These are phyloP conservation scores for Prillingera fragicola DNA, from an alignment of 1,284 basidiomycete genomes.

Conservation along the genomic window DNA sequence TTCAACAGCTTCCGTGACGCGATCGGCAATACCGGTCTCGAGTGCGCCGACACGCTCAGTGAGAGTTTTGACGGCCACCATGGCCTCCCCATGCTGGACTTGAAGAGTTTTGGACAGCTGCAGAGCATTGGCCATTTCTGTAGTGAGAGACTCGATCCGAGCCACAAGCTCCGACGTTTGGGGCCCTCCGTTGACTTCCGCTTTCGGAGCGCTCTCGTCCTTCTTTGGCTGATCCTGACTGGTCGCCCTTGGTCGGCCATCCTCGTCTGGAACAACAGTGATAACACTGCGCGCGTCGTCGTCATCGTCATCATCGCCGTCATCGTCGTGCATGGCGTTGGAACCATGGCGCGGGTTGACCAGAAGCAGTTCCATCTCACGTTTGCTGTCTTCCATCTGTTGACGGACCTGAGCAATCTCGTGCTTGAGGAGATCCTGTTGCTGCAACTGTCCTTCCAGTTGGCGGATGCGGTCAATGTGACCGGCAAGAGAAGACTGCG, in stretches of 20 bases:
- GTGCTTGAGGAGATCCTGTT: slow-evolving; percentile 77
- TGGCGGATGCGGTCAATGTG: slow-evolving; percentile 82
- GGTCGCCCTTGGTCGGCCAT: slow-evolving; percentile 40
- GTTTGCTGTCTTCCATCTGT: slow-evolving; percentile 58
- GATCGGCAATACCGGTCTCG: slow-evolving; percentile 50
- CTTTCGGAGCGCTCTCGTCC: slow-evolving; percentile 9
- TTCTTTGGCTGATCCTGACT: slow-evolving; percentile 12
- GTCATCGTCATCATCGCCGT: slow-evolving; percentile 56
- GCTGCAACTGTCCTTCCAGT: slow-evolving; percentile 69
- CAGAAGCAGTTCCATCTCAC: slow-evolving; percentile 39
- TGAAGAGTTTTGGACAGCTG: slow-evolving; percentile 68
- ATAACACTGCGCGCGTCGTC: slow-evolving; percentile 44
- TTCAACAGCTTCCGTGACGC: slow-evolving; percentile 51
- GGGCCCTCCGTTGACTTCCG: too few relatives aligned
- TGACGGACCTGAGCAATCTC: slow-evolving; percentile 70
- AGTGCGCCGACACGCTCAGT: slow-evolving; percentile 55
- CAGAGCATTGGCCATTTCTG: slow-evolving; percentile 71
- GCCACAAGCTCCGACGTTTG: slow-evolving; percentile 62
- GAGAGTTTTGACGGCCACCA: slow-evolving; percentile 67
- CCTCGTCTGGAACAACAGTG: slow-evolving; percentile 41
- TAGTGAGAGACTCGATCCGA: slow-evolving; percentile 65
- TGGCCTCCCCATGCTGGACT: slow-evolving; percentile 70
- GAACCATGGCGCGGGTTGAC: slow-evolving; percentile 27
- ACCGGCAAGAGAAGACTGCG: slow-evolving; percentile 68
- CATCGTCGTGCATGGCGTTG: slow-evolving; percentile 36